These are phyloP conservation scores for Saxophila tyrrhenica DNA, from an alignment of 495 filamentous ascomycete species.

Conservation along the genomic window DNA sequence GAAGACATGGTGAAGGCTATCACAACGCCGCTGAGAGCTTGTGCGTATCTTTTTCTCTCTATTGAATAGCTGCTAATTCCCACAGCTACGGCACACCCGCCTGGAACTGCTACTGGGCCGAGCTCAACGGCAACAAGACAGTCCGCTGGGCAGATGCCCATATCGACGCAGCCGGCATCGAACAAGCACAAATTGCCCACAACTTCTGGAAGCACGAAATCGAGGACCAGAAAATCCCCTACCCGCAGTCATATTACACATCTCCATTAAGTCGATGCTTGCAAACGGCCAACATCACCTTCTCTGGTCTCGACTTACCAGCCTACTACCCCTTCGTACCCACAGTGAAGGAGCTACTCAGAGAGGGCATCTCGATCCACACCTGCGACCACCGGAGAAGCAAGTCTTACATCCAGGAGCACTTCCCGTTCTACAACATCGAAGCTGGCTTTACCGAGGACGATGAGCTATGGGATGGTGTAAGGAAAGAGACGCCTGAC, in stretches of 20 bases:
- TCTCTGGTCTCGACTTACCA: slow-evolving; percentile 44
- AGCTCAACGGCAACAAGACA: slow-evolving; percentile 54
- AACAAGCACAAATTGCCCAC: slow-evolving; percentile 52
- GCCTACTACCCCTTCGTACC: slow-evolving; percentile 42
- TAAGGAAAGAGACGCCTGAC: slow-evolving; percentile 22
- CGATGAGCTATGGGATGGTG: slow-evolving; percentile 27
- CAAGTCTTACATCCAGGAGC: slow-evolving; percentile 43
- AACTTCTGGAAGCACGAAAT: slow-evolving; percentile 52
- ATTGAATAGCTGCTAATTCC: neutral
- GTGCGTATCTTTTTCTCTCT: neutral
- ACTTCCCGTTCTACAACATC: slow-evolving; percentile 49
- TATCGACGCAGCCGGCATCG: slow-evolving; percentile 48
- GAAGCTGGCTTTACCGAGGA: slow-evolving; percentile 46
- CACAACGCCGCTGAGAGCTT: slow-evolving; percentile 54
- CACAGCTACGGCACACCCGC: slow-evolving; percentile 47
- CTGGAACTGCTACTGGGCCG: slow-evolving; percentile 70
- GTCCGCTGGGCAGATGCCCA: slow-evolving; percentile 58
- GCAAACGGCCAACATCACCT: slow-evolving; percentile 52
- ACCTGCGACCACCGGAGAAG: slow-evolving; percentile 64
- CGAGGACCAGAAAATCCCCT: slow-evolving; percentile 42
- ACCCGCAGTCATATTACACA: slow-evolving; percentile 54
- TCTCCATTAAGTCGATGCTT: slow-evolving; percentile 60
- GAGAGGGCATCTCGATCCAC: slow-evolving; percentile 62
- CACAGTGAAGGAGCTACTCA: slow-evolving; percentile 54
- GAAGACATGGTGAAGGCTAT: slow-evolving; percentile 59